Percentiles rank a stretch among this genome's conserved stretches.
Conservation (phyloP, 2,329 filamentous ascomycete genomes). For the Aspergillus sp. region DNA sequence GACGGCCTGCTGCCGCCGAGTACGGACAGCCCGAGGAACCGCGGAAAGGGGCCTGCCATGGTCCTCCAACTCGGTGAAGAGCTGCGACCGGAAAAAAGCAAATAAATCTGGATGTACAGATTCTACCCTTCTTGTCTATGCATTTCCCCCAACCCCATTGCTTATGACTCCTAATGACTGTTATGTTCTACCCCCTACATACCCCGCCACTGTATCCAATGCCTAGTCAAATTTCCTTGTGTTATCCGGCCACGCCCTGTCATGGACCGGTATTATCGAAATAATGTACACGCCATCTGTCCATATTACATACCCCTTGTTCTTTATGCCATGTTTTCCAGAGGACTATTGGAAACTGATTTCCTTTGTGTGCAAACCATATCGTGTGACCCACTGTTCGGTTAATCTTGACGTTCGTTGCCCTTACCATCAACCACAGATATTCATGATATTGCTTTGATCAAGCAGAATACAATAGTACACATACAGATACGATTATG, state of each 20-base stretch:
- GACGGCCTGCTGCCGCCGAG: conserved; percentile 68
- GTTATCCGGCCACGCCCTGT: not conserved
- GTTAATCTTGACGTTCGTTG: not conserved
- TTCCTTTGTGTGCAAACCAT: conserved; percentile 15
- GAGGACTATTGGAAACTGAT: conserved; percentile 5
- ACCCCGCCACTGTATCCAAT: conserved; percentile 22
- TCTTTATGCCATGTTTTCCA: conserved; percentile 10
- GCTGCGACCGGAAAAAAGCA: conserved; percentile 52
- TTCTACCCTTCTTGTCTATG: conserved; percentile 19
- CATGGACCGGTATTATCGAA: not conserved
- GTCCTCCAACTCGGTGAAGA: conserved; percentile 68
- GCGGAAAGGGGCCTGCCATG: conserved; percentile 54
- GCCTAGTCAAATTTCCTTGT: conserved; percentile 10
- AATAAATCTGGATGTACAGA: not conserved
- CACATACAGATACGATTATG: no score
- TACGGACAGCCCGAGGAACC: conserved; percentile 45
- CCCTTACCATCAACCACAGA: not conserved
- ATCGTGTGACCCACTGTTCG: conserved; percentile 1
- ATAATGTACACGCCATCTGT: conserved; percentile 14
- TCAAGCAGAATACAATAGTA: no score
- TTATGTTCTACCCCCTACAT: conserved; percentile 24
- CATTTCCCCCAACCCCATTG: conserved; percentile 11
- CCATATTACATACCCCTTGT: conserved; percentile 18
- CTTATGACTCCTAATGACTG: conserved; percentile 27
- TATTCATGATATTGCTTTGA: no score